A percentile compares a stretch with the other conserved stretches of the same genome.
phyloP scores from a whole-genome alignment of 176 grass and related monocot genomes.

The Oryza meyeriana region DNA sequence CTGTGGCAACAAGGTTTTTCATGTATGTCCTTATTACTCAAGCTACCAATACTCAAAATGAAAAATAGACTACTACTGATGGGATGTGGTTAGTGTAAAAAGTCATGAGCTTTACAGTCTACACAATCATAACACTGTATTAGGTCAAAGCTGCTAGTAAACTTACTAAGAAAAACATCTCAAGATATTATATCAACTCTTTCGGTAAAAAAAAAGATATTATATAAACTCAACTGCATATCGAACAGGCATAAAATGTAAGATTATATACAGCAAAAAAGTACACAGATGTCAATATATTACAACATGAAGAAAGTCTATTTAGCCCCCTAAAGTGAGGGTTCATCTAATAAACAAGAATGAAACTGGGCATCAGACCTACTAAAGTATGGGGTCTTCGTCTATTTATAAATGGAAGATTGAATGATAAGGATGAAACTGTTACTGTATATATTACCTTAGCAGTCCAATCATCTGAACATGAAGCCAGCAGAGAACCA shows the following conservation, averaged over 20 bases:
- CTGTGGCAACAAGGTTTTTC: neutral
- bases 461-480: slow-evolving; percentile 89
- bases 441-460: slow-evolving; percentile 53
- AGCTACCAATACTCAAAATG: neutral
- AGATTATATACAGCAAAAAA: too few species aligned
- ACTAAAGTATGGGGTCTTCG: too few species aligned
- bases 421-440: neutral
- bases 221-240: neutral
- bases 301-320: too few species aligned
- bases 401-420: neutral
- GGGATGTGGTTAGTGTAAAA: neutral
- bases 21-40: neutral
- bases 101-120: neutral
- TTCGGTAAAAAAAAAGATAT: too few species aligned
- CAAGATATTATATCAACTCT: neutral
- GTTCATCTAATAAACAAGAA: too few species aligned
- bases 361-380: too few species aligned
- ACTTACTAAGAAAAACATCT: neutral
- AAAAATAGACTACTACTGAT: neutral
- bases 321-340: too few species aligned
- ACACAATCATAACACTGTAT: neutral
- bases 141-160: neutral
- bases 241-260: neutral
- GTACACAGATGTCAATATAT: too few species aligned
- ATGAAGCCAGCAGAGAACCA: slow-evolving; percentile 90